phyloP scores from a whole-genome alignment of 2,329 filamentous ascomycete species.

The Epichloe amarillans region DNA sequence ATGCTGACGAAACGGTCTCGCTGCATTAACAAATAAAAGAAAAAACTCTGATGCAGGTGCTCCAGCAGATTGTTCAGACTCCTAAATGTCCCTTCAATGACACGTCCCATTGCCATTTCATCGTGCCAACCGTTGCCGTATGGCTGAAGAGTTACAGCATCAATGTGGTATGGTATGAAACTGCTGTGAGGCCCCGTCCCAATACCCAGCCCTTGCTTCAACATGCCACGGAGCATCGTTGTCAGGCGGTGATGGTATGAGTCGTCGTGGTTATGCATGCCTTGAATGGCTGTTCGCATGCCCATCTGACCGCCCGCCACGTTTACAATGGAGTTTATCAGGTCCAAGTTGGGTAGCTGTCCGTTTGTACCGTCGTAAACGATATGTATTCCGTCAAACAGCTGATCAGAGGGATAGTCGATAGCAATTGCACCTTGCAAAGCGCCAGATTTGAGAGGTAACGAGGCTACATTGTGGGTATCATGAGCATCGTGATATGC shows the following conservation, averaged over 20 bases:
- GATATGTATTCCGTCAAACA: constrained; percentile 80
- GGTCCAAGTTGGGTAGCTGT: constrained; percentile 85
- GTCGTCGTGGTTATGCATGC: constrained; percentile 73
- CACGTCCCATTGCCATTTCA: constrained; percentile 86
- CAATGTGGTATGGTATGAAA: constrained; percentile 96
- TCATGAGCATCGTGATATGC: constrained; percentile 90
- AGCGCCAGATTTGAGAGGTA: constrained; percentile 84
- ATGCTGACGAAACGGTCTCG: constrained; percentile 92
- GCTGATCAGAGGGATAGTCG: constrained; percentile 75
- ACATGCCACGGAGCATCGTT: constrained; percentile 86
- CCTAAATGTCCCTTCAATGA: constrained; percentile 80
- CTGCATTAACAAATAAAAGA: constrained; percentile 94
- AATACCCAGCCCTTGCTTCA: constrained; percentile 79
- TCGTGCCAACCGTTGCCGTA: constrained; percentile 91
- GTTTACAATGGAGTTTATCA: constrained; percentile 84
- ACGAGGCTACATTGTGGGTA: constrained; percentile 52
- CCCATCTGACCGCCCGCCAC: constrained; percentile 90
- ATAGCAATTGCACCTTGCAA: constrained; percentile 88
- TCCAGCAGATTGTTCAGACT: constrained; percentile 94
- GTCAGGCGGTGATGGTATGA: constrained; percentile 68
- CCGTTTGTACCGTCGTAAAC: constrained; percentile 94
- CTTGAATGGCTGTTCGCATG: constrained; percentile 69
- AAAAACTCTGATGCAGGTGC: constrained; percentile 98
- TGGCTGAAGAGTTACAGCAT: constrained; percentile 85
- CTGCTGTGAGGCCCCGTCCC: constrained; percentile 84